These are phyloP conservation scores for Chaetomium sp. DNA, from an alignment of 2,329 filamentous ascomycete species.

Conservation along the genomic window DNA sequence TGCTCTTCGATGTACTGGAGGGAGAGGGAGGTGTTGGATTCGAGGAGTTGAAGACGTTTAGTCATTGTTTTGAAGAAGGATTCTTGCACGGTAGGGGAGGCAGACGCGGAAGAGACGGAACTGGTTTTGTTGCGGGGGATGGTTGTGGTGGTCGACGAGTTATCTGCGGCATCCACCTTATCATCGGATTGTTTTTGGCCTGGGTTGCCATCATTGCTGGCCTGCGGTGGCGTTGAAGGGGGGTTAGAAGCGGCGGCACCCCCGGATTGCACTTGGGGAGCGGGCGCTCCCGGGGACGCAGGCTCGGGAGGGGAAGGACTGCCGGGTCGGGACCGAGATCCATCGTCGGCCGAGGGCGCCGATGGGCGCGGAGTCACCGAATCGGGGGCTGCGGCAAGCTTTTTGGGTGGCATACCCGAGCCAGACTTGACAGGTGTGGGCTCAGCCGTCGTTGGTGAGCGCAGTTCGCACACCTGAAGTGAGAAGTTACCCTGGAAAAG, in stretches of 20 bases:
- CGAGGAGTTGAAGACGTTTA: conserved; percentile 86
- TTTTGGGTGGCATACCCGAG: conserved; percentile 16
- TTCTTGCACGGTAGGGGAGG: conserved; percentile 86
- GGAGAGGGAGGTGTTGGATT: conserved; percentile 89
- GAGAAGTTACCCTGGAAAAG: conserved; percentile 29
- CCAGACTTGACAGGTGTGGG: conserved; percentile 31
- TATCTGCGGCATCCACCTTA: conserved; percentile 17
- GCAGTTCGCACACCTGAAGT: conserved; percentile 34
- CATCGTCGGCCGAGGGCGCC: conserved; percentile 15
- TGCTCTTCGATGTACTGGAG: conserved; percentile 97
- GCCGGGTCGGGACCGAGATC: conserved; percentile 14
- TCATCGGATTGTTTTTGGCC: conserved; percentile 22
- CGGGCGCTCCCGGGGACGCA: conserved; percentile 11
- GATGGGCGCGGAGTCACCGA: conserved; percentile 21
- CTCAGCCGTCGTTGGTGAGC: conserved; percentile 35
- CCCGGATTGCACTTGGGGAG: conserved; percentile 21
- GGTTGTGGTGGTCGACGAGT: conserved; percentile 29
- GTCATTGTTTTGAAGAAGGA: conserved; percentile 97
- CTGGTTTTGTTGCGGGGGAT: conserved; percentile 43
- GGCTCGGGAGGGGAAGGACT: conserved; percentile 23
- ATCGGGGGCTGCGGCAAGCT: conserved; percentile 17
- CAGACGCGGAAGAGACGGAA: conserved; percentile 46
- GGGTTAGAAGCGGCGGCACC: conserved; percentile 11
- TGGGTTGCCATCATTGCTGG: conserved; percentile 16
- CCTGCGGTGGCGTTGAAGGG: conserved; percentile 10